Percentiles rank a stretch among this genome's conserved stretches.
Evolutionary conservation across 495 filamentous ascomycete species (phyloP).

Genomic region (Xylaria flabelliformis): DNA sequence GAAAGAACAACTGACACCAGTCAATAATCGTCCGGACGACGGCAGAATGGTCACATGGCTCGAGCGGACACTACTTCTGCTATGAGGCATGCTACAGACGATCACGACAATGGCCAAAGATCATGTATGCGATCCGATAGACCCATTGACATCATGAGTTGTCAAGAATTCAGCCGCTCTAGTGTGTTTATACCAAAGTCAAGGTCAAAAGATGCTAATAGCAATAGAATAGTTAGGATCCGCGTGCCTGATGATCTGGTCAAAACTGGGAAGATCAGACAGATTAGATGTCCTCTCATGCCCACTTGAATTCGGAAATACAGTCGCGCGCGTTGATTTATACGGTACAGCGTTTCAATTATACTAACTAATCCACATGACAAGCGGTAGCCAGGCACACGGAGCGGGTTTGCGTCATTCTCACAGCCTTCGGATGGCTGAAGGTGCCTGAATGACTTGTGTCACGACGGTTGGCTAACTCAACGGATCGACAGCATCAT

Average conservation of each 20-base stretch:
- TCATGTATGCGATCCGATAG: not conserved
- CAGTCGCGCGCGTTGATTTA: not conserved
- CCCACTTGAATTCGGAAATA: not conserved
- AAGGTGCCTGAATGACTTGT: slow-evolving; percentile 9
- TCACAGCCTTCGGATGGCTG: not conserved
- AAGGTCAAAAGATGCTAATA: not conserved
- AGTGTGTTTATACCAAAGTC: too few species aligned
- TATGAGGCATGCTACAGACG: not conserved
- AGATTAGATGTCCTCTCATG: not conserved
- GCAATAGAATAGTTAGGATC: not conserved
- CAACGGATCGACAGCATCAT: not conserved
- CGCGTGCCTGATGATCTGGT: not conserved
- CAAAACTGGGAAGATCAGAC: not conserved
- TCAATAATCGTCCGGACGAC: not conserved
- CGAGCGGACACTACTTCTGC: not conserved
- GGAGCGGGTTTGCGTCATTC: slow-evolving; percentile 3
- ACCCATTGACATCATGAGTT: not conserved
- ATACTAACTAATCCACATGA: slow-evolving; percentile 1
- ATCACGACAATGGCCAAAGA: not conserved
- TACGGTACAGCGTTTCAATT: not conserved
- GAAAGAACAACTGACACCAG: not conserved
- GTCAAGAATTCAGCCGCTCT: not conserved
- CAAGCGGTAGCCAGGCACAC: not conserved
- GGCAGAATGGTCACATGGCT: not conserved
- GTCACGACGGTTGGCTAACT: not conserved